Percentiles rank a stretch among this genome's conserved stretches.
Conservation (phyloP, 1,139 yeast genomes). For the Hemisphaericaspora lyxosophila region DNA sequence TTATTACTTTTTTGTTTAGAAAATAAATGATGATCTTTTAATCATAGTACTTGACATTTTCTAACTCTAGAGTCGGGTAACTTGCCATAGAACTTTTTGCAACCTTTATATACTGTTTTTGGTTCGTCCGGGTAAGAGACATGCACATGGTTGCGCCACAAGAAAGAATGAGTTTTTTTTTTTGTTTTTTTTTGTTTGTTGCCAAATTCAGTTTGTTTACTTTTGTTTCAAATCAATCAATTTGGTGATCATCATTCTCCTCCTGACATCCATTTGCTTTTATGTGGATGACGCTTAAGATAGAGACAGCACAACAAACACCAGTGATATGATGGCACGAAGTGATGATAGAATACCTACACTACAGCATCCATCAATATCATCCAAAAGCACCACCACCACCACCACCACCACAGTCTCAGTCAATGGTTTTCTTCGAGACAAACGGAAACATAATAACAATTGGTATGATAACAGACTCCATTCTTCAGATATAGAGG, state of each 20-base stretch:
- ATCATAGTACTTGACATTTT: no score
- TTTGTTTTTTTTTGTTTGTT: background rate
- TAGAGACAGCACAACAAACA: no score
- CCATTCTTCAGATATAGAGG: conserved; percentile 1
- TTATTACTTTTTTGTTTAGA: no score
- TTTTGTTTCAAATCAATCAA: background rate
- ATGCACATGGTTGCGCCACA: no score
- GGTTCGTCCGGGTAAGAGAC: no score
- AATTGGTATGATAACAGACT: background rate
- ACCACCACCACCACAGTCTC: background rate
- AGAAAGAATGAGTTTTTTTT: background rate
- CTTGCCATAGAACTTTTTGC: no score
- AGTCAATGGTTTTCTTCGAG: no score
- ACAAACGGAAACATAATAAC: background rate
- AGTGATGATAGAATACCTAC: background rate
- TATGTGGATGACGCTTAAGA: background rate
- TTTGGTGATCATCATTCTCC: background rate
- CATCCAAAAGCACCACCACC: background rate
- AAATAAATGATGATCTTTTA: no score
- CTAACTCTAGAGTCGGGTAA: no score
- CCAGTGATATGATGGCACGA: background rate
- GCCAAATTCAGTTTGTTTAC: no score
- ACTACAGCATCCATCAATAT: background rate
- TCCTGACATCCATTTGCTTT: background rate
- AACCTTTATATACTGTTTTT: no score